Conservation (phyloP, 768 basidiomycete species). For the Sporobolomyces roseus region DNA sequence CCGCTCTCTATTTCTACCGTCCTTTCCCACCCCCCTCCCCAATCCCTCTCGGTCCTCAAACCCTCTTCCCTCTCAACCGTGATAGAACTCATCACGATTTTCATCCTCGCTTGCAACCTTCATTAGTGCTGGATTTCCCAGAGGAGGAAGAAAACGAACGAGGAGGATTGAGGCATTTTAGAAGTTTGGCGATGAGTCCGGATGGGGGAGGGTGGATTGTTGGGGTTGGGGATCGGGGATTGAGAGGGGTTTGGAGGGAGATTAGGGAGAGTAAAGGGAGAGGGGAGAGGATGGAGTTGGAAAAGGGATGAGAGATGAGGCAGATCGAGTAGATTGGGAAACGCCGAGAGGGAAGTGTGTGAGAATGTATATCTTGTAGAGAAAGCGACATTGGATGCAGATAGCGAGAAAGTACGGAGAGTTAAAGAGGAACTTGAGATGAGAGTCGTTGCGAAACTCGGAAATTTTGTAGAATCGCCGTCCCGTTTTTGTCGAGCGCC, state of each 20-base stretch:
- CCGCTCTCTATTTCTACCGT: slow-evolving; percentile 22
- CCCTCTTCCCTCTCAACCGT: slow-evolving; percentile 18
- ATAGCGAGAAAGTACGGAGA: no score
- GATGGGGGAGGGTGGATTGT: background rate
- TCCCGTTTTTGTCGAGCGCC: no score
- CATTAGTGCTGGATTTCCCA: background rate
- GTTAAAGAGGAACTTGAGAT: no score
- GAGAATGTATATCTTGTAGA: no score
- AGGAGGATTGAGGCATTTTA: background rate
- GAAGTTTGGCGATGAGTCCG: background rate
- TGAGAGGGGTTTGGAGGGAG: background rate
- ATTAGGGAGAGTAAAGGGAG: background rate
- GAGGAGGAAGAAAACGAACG: background rate
- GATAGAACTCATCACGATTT: slow-evolving; percentile 17
- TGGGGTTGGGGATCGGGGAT: slow-evolving; percentile 9
- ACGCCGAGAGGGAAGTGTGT: no score
- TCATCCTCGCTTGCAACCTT: slow-evolving; percentile 10
- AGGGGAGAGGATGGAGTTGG: background rate
- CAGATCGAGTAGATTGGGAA: no score
- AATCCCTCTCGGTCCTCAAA: no score
- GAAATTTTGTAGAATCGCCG: no score
- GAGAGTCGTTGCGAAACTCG: no score
- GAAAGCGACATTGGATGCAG: no score
- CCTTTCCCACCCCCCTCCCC: slow-evolving; percentile 1
- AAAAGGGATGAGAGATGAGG: no score